These are phyloP conservation scores for Epichloe glyceriae DNA, from an alignment of 2,329 filamentous ascomycete genomes.

Conservation along the genomic window DNA sequence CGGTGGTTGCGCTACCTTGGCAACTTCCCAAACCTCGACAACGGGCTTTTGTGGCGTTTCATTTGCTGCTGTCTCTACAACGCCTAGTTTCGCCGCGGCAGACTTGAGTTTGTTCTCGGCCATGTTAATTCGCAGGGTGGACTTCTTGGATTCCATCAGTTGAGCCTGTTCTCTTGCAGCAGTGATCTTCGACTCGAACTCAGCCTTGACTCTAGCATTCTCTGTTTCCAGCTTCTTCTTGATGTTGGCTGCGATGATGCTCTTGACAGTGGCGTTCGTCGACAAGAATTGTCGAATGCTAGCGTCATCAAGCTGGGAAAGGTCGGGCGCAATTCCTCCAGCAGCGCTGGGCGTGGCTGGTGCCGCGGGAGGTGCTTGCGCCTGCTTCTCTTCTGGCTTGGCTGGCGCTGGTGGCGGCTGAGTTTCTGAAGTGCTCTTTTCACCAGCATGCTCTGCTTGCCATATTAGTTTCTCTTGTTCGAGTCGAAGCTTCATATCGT, in stretches of 20 bases:
- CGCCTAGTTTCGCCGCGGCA: constrained; percentile 57
- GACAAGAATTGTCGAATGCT: constrained; percentile 44
- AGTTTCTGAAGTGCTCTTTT: constrained; percentile 12
- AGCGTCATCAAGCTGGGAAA: constrained; percentile 38
- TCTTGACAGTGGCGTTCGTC: constrained; percentile 43
- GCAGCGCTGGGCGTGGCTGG: constrained; percentile 23
- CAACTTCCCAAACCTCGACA: constrained; percentile 73
- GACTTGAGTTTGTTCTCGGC: constrained; percentile 53
- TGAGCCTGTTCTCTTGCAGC: constrained; percentile 50
- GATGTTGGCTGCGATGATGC: constrained; percentile 47
- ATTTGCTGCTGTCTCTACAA: constrained; percentile 69
- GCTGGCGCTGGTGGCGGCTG: constrained; percentile 23
- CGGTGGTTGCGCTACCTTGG: constrained; percentile 37
- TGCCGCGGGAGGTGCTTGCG: constrained; percentile 8
- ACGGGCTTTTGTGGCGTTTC: constrained; percentile 79
- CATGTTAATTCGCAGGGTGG: constrained; percentile 64
- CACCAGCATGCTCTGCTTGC: constrained; percentile 36
- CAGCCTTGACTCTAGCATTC: constrained; percentile 44
- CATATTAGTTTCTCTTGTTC: constrained; percentile 53
- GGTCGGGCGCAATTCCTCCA: constrained; percentile 24
- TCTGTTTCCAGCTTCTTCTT: constrained; percentile 58
- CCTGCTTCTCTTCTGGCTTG: constrained; percentile 19
- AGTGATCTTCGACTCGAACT: constrained; percentile 39
- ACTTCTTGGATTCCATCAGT: constrained; percentile 63
- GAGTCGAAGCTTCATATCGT: constrained; percentile 40